Evolutionary conservation across 768 basidiomycete genomes (phyloP), one percentile per base, ranked within the genome.

Genomic region (Tephrocybe sp.): DNA sequence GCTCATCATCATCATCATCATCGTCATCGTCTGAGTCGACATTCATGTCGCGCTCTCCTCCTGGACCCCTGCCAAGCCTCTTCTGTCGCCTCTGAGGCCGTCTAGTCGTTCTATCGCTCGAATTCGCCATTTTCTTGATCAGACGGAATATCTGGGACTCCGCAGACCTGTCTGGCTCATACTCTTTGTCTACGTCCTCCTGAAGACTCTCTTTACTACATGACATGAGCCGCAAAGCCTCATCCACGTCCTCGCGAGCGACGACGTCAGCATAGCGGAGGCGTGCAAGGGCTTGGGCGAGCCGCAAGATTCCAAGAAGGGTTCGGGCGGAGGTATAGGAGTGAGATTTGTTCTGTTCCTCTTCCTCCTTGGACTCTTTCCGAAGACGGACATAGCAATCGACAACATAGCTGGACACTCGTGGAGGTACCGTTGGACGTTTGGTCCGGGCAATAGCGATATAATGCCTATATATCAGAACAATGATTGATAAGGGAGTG

Each of bases 291-390:
- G 95, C 94, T 66, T 99, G 97, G 0, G 96, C 82, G 27, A 99
- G 83, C 53, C 97, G 92, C 3, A 99, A 80, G 39, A 98, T 86
- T 44, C 91, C 97, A 30, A 99, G 86, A 6, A 99, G 80, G 12
- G 97, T 98, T 63, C 97, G 89, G 3, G 94, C 91, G 9, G 97
- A 98, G 12, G 94, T 96, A 71, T 98, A 98, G 1, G 89, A 85
- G 64, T 97, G 92, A 15, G 86, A 84, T 69, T 90, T 93, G 65
- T 92, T 89, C 55, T 86, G 80, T 42, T 84, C 80, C 54, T 92
- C 89, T 54, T 97, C 92, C 52, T 95, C 89, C 66, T 95, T 94
- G 41, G 91, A 89, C 44, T 86, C 77, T 67, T 97, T 95, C 53
- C 97, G 92, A 30, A 99, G 80, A 38, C 91, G 89, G 47, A 98